Percentiles rank a stretch among this genome's conserved stretches.
These are phyloP conservation scores for Golubevia sp. DNA, from an alignment of 1,284 basidiomycete species.

Conservation along the genomic window DNA sequence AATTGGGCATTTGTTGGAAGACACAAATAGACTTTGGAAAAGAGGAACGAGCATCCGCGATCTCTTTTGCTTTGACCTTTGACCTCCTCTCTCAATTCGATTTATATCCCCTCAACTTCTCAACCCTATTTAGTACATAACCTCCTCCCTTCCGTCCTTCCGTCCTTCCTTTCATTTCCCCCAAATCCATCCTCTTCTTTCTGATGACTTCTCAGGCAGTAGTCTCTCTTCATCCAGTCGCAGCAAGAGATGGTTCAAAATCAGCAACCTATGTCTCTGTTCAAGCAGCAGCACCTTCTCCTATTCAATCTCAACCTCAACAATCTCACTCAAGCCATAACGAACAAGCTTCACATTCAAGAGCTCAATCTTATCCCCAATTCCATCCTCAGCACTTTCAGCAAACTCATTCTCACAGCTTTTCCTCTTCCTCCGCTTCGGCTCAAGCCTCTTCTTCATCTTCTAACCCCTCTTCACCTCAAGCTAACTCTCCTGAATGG, in stretches of 20 bases:
- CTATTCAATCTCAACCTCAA: not conserved
- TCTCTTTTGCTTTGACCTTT: no score
- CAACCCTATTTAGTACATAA: no score
- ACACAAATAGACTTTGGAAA: no score
- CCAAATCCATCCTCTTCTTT: no score
- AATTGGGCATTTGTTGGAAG: no score
- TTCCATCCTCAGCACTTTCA: not conserved
- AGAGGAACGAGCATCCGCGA: no score
- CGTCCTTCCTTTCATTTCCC: no score
- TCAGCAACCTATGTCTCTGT: constrained; percentile 34
- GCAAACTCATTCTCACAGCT: not conserved
- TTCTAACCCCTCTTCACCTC: not conserved
- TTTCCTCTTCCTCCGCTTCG: not conserved
- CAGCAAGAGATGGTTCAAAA: constrained; percentile 29
- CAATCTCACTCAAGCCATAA: not conserved
- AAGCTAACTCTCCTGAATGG: constrained; percentile 5
- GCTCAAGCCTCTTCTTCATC: not conserved
- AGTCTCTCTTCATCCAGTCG: constrained; percentile 44
- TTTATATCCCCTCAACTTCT: no score
- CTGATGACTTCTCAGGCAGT: no score
- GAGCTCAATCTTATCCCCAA: constrained; percentile 1
- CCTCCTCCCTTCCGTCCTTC: no score
- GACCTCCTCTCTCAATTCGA: no score
- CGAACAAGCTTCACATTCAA: not conserved
- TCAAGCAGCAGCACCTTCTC: constrained; percentile 6